Evolutionary conservation across 2,329 filamentous ascomycete genomes (phyloP), one percentile per base, ranked within the genome.

Genomic region (Pyricularia grisea): DNA sequence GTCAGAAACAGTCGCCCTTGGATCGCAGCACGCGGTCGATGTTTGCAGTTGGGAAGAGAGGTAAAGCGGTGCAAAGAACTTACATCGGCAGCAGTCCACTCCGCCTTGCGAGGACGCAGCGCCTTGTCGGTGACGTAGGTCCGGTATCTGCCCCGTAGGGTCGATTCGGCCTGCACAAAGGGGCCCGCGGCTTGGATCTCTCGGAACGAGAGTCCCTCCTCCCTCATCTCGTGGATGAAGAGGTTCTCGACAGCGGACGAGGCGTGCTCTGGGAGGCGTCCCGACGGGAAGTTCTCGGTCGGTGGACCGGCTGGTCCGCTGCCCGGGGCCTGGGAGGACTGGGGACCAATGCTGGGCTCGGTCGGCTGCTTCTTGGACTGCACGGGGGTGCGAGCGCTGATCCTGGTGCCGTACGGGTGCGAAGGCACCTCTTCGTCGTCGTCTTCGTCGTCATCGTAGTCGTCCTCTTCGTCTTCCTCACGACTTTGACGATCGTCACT

Each of bases 131-230:
- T 92, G 9, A 87, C 91, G 73, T 92, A 76, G 2, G 84, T 87
- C 4, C 91, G 82, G 72, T 85, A 88, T 0, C 90, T 84, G 0
- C 91, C 91, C 17, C 91, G 84, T 55, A 94, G 81, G 0, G 91
- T 93, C 12, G 90, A 91, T 77, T 92, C 90, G 1, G 89, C 88
- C 73, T 91, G 60, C 14, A 63, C 23, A 30, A 63, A 63, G 9
- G 23, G 60, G 27, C 60, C 60, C 1, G 60, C 60, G 27, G 25
- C 60, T 27, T 63, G 60, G 60, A 63, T 63, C 60, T 63, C 60
- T 12, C 60, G 23, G 27, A 28, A 63, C 1, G 60, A 28, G 2
- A 63, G 23, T 1, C 60, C 60, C 9, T 63, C 60, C n/a, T 63
- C 25, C 4, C 60, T 23, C 60, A 63, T 63, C 60, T 63, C 60